phyloP scores from a whole-genome alignment of 208 protist species.

The Herpetomonas muscarum region DNA sequence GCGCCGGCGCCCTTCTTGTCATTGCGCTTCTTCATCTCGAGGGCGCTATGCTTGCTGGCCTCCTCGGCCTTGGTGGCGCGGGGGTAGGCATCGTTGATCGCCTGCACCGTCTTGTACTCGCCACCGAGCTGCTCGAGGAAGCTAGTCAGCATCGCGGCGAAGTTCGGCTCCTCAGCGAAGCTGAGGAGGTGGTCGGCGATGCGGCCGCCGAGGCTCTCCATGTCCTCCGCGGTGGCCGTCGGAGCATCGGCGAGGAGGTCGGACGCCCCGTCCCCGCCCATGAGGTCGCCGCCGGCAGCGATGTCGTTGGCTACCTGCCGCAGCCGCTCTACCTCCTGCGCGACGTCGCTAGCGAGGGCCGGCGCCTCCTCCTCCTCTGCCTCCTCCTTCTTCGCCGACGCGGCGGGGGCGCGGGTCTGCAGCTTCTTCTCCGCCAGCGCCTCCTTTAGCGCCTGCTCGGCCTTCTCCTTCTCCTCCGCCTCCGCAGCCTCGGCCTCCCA shows the following conservation, averaged over 20 bases:
- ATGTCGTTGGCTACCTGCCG: constrained; percentile 53
- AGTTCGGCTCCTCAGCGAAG: constrained; percentile 32
- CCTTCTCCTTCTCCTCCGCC: constrained; percentile 52
- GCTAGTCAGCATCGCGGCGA: constrained; percentile 37
- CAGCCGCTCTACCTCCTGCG: constrained; percentile 47
- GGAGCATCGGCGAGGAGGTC: constrained; percentile 43
- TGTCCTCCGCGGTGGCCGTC: constrained; percentile 28
- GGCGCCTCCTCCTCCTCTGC: constrained; percentile 36
- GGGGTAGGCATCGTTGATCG: constrained; percentile 26
- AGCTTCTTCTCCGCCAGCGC: constrained; percentile 59
- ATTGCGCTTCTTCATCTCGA: neutral
- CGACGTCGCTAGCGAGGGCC: constrained; percentile 38
- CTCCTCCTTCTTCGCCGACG: constrained; percentile 22
- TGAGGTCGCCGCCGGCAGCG: constrained; percentile 22
- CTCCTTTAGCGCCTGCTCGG: constrained; percentile 42
- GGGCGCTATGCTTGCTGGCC: neutral
- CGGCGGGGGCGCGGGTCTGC: constrained; percentile 45
- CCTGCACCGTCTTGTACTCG: constrained; percentile 33
- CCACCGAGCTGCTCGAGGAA: constrained; percentile 45
- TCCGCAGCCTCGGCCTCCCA: constrained; percentile 74
- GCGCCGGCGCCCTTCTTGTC: neutral
- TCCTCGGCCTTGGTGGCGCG: constrained; percentile 12
- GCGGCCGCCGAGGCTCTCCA: constrained; percentile 32
- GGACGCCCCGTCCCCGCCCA: constrained; percentile 19
- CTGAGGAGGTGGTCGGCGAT: constrained; percentile 56